Evolutionary conservation across 2,329 filamentous ascomycete genomes (phyloP), one percentile per base, ranked within the genome.

Genomic region (Colletotrichum spaethianum): DNA sequence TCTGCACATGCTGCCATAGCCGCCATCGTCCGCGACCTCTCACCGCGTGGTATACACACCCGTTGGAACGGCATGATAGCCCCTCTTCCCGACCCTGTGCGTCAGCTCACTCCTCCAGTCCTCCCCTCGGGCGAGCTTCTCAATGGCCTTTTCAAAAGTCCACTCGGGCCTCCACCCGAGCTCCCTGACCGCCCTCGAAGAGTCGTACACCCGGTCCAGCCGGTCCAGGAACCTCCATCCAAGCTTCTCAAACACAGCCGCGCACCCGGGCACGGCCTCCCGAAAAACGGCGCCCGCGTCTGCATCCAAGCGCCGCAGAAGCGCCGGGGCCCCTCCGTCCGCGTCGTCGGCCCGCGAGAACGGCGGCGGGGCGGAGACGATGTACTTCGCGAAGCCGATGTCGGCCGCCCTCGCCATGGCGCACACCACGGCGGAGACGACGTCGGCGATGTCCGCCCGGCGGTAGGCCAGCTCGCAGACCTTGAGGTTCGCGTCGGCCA

Each of bases 381-480:
- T 80, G 76, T 85, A 86, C 73, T 78, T 82, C 1, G 78, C 82
- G 79, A 81, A 86, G 14, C 76, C 64, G 2, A 84, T 73, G 2
- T 75, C 72, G 2, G 52, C 61, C 1, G 82, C 83, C 50, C 74
- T 79, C 3, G 68, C 40, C 83, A 85, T 81, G 11, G 80, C 84
- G 42, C 81, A 83, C 2, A 81, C 78, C 16, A 82, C 80, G 0
- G 84, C 85, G 2, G 75, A 76, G 5, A 86, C 85, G 2, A 86
- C 79, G 57, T 87, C 85, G 33, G 80, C 79, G 1, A 87, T 78
- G 68, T 87, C 85, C 38, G 80, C 82, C 33, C 85, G 77, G 4
- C 85, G 82, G 60, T 86, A 85, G 0, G 85, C 81, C 64, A 87
- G 77, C 76, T 87, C 85, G n/a, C 85, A 76, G 8, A 86, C 82